Conservation (phyloP, 2,329 filamentous ascomycete genomes). For the Cladosporium sp. region DNA sequence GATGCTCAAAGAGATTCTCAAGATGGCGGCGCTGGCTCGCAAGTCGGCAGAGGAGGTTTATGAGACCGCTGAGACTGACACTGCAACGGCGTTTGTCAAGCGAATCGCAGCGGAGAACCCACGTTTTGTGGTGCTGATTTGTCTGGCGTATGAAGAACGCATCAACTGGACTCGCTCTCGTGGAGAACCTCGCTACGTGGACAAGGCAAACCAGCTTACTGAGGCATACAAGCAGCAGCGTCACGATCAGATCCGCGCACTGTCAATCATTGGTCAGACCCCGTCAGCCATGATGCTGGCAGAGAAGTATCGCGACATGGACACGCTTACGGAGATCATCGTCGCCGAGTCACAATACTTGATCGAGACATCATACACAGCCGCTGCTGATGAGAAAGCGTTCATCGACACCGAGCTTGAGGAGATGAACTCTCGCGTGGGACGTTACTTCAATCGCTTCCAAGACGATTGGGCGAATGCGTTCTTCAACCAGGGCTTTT, state of each 20-base stretch:
- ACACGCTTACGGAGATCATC: slow-evolving; percentile 54
- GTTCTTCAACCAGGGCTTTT: slow-evolving; percentile 75
- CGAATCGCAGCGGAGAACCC: slow-evolving; percentile 51
- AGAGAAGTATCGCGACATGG: slow-evolving; percentile 60
- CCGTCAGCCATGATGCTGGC: slow-evolving; percentile 57
- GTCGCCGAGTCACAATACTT: slow-evolving; percentile 42
- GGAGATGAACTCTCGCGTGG: slow-evolving; percentile 37
- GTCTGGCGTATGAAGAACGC: slow-evolving; percentile 57
- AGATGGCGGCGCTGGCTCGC: slow-evolving; percentile 39
- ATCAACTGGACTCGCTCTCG: slow-evolving; percentile 55
- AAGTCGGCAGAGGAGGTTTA: slow-evolving; percentile 37
- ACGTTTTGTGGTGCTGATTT: slow-evolving; percentile 54
- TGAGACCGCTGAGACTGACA: slow-evolving; percentile 27
- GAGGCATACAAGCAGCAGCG: slow-evolving; percentile 37
- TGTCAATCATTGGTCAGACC: slow-evolving; percentile 49
- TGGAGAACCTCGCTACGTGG: slow-evolving; percentile 43
- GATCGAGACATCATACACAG: slow-evolving; percentile 18
- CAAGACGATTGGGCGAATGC: slow-evolving; percentile 67
- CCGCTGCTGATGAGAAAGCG: slow-evolving; percentile 31
- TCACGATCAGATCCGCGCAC: slow-evolving; percentile 37
- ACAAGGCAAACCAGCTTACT: slow-evolving; percentile 47
- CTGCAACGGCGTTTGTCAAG: slow-evolving; percentile 29
- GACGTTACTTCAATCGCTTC: slow-evolving; percentile 58
- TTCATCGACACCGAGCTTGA: slow-evolving; percentile 43
- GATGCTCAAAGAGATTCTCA: slow-evolving; percentile 36